Evolutionary conservation across 768 basidiomycete species (phyloP).

Genomic region (Porphyrellus cyaneotinctus): DNA sequence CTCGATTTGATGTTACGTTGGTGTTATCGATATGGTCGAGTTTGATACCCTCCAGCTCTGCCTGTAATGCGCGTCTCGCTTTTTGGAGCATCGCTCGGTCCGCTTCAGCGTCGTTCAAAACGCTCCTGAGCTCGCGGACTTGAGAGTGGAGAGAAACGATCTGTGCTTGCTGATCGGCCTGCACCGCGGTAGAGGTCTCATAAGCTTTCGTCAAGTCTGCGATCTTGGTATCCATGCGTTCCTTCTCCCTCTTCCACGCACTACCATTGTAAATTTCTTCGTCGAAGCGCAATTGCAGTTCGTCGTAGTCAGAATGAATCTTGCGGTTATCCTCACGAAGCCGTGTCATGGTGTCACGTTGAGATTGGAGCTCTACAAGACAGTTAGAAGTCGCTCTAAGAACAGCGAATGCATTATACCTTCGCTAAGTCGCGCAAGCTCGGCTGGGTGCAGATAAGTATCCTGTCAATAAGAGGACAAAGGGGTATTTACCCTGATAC

Average conservation of each 20-base stretch:
- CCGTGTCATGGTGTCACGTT: constrained; percentile 70
- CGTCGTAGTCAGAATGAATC: constrained; percentile 69
- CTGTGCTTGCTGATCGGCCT: constrained; percentile 79
- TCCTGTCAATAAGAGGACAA: neutral
- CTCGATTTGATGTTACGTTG: constrained; percentile 67
- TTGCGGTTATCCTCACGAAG: constrained; percentile 79
- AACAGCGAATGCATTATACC: constrained; percentile 37
- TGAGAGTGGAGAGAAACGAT: constrained; percentile 82
- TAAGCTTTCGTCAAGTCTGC: constrained; percentile 69
- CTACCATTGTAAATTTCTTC: constrained; percentile 75
- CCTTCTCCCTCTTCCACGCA: constrained; percentile 86
- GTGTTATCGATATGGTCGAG: constrained; percentile 66
- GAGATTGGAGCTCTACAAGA: constrained; percentile 64
- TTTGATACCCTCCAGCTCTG: constrained; percentile 78
- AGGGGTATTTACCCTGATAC: constrained; percentile 59
- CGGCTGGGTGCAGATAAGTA: constrained; percentile 41
- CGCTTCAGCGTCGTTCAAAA: constrained; percentile 82
- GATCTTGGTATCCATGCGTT: constrained; percentile 82
- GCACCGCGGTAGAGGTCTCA: constrained; percentile 65
- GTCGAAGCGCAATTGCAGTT: constrained; percentile 69
- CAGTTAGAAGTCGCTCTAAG: constrained; percentile 4
- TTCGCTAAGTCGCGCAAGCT: constrained; percentile 76
- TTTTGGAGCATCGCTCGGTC: constrained; percentile 77
- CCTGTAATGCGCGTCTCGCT: constrained; percentile 74
- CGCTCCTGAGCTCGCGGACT: constrained; percentile 75